phyloP scores from a whole-genome alignment of 139 green algal genomes.

The Coccomyxa sp. region DNA sequence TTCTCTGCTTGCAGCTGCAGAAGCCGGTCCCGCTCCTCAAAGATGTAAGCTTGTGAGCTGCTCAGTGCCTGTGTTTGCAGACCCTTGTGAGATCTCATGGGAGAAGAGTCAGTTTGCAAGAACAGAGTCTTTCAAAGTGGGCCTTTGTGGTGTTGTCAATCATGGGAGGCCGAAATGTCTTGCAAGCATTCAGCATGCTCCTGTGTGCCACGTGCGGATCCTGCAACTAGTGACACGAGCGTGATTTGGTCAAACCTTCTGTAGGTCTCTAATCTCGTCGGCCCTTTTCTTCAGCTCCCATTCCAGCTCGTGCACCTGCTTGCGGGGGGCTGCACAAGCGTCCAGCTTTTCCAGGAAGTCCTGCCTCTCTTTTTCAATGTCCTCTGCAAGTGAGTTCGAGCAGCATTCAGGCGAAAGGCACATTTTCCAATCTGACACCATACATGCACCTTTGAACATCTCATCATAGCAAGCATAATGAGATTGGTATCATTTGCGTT shows the following conservation, averaged over 20 bases:
- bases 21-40: conserved; percentile 79
- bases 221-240: too few species aligned
- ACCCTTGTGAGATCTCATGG: background rate
- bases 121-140: background rate
- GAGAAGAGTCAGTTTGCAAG: background rate
- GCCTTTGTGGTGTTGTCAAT: background rate
- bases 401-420: too few species aligned
- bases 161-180: too few species aligned
- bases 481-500: too few species aligned
- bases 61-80: conserved; percentile 58
- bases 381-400: conserved; percentile 32
- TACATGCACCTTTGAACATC: too few species aligned
- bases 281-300: conserved; percentile 69
- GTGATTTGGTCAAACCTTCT: conserved; percentile 52
- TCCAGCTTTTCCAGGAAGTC: conserved; percentile 63
- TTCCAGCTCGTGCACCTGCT: conserved; percentile 59
- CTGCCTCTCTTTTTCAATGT: conserved; percentile 70
- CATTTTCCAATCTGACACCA: too few species aligned
- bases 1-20: conserved; percentile 77
- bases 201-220: too few species aligned
- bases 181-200: background rate
- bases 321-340: conserved; percentile 33
- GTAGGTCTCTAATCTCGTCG: conserved; percentile 76
- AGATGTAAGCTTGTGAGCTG: conserved; percentile 78
- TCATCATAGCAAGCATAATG: too few species aligned